Base-by-base conservation (phyloP, 805 yeast species). In the Zygosaccharomyces lentus region DNA sequence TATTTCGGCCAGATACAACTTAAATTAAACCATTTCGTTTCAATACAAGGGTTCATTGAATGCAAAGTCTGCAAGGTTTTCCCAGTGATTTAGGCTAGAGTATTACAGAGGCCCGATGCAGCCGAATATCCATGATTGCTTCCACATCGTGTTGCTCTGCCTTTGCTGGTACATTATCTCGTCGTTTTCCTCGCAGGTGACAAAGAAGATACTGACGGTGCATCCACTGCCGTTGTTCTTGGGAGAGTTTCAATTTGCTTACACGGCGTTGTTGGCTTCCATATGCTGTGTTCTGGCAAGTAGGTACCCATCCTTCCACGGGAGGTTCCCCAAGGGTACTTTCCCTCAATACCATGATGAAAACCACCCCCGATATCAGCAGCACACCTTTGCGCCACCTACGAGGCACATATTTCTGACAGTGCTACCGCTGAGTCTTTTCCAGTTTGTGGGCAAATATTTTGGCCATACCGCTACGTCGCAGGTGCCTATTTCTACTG, bases 401-500 rank as follows among this genome's bases (percentile, higher is more conserved):
- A 60, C 67, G 24, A 64, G 57, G 19, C 69, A 71, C 27, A 61
- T 80, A 2, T 46, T 78, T 9, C 69, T 71, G 46, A 73, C 77
- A 0, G 77, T 80, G 7, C 58, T 81, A 21, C 89, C 89, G 0
- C 67, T 82, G 60, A 85, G 87, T 0, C 59, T 80, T 9, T 80
- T 82, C 57, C 88, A 82, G 55, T 81, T 81, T 53, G 64, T 74
- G 13, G 87, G 87, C 2, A 82, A 81, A 59, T 72, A 73, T 55
- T 78, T 80, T 57, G 76, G 80, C 3, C 74, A 82, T 34, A 74
- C 76, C 30, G 87, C 88, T 0, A 81, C 86, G 0, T 76, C 85
- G 5, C 56, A 78, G 34, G 81, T 82, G 6, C 81, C 87, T 0
- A 75, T 82, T 10, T 82, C 87, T 0, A 80, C 88, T 0, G 85